Evolutionary conservation across 441 rosid species (phyloP).

Genomic region (Erysimum cheiri): DNA sequence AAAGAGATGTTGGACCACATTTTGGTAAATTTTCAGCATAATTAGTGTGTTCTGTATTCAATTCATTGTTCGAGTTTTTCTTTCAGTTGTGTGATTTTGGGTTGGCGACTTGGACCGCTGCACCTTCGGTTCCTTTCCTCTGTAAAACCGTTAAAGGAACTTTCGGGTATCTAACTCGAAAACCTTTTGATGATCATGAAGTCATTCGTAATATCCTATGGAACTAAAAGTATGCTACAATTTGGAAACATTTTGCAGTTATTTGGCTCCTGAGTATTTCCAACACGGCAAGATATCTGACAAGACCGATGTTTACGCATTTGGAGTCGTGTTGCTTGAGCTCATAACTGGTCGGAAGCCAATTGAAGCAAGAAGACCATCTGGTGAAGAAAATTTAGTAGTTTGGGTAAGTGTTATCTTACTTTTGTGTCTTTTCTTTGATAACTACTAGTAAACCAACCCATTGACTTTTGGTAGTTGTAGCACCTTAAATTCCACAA

Average conservation of each 20-base stretch:
- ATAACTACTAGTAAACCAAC: slow-evolving; percentile 27
- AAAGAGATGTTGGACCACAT: not conserved
- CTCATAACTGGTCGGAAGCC: slow-evolving; percentile 89
- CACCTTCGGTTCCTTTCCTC: slow-evolving; percentile 90
- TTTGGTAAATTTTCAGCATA: not conserved
- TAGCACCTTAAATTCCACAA: slow-evolving; percentile 23
- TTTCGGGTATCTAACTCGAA: slow-evolving; percentile 52
- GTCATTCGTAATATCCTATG: not conserved
- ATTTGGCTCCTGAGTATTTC: slow-evolving; percentile 96
- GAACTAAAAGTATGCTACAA: not conserved
- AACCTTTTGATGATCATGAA: not conserved
- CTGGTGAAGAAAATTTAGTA: slow-evolving; percentile 92
- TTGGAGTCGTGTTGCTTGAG: slow-evolving; percentile 93
- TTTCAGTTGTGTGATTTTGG: slow-evolving; percentile 96
- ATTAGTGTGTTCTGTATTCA: not conserved
- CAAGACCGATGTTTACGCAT: slow-evolving; percentile 96
- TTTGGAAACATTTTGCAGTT: slow-evolving; percentile 50
- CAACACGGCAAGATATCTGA: slow-evolving; percentile 97
- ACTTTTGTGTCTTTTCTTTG: not conserved
- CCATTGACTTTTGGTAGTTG: slow-evolving; percentile 41
- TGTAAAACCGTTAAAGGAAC: slow-evolving; percentile 99
- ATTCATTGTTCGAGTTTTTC: not conserved
- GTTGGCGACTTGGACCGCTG: slow-evolving; percentile 95
- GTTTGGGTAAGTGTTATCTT: slow-evolving; percentile 71
- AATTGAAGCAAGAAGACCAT: slow-evolving; percentile 74